These are phyloP conservation scores for Lagenidium sp. DNA, from an alignment of 352 stramenopile species.

Conservation along the genomic window DNA sequence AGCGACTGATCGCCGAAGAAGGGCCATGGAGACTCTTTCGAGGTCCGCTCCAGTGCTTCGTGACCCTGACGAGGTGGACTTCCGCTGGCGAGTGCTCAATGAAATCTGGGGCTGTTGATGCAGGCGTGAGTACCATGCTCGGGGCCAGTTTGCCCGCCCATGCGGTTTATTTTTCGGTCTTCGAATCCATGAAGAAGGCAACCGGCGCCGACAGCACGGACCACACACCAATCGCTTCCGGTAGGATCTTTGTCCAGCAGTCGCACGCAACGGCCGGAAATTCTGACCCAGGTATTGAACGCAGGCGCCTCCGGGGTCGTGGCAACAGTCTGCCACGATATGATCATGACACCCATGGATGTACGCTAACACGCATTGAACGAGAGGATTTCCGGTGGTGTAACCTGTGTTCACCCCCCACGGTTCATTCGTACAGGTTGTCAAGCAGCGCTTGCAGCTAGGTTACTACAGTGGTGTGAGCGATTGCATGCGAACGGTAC, in stretches of 20 bases:
- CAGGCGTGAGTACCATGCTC: conserved; percentile 95
- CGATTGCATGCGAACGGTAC: conserved; percentile 84
- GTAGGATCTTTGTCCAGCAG: conserved; percentile 10
- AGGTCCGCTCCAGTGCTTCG: conserved; percentile 15
- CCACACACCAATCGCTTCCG: conserved; percentile 62
- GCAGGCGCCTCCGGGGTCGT: conserved; percentile 84
- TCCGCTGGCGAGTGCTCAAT: not conserved
- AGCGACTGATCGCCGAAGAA: conserved; percentile 55
- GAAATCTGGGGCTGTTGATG: too few relatives aligned
- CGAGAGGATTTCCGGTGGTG: too few relatives aligned
- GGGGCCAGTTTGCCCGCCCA: conserved; percentile 96
- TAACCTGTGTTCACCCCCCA: too few relatives aligned
- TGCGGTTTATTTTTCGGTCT: conserved; percentile 91
- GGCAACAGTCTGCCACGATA: conserved; percentile 95
- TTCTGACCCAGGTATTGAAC: too few relatives aligned
- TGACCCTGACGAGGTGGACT: not conserved
- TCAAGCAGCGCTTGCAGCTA: conserved; percentile 99
- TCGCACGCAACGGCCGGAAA: too few relatives aligned
- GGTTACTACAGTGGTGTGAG: conserved; percentile 94
- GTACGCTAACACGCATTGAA: too few relatives aligned
- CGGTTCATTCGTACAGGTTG: conserved; percentile 73
- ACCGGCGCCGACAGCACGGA: conserved; percentile 63
- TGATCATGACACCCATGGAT: conserved; percentile 98
- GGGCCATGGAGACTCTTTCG: conserved; percentile 89
- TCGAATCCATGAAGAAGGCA: conserved; percentile 83